Percentiles rank a stretch among this genome's conserved stretches.
phyloP scores from a whole-genome alignment of 2,329 filamentous ascomycete species.

The Didymella keratinophila region DNA sequence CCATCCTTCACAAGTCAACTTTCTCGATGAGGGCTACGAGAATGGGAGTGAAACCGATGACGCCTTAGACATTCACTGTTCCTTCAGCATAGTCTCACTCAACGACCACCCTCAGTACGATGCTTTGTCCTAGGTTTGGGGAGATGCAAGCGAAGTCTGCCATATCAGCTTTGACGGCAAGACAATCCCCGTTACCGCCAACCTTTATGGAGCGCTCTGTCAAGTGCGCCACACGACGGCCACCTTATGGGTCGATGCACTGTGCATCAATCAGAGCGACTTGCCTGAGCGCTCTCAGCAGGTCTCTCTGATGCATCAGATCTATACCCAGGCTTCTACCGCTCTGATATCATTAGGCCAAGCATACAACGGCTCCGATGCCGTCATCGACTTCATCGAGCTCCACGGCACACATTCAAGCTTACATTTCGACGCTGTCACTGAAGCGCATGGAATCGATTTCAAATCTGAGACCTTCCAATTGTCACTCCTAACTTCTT shows the following conservation, averaged over 20 bases:
- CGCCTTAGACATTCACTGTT: neutral
- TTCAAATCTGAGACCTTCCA: neutral
- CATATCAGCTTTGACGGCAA: constrained; percentile 12
- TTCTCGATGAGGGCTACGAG: neutral
- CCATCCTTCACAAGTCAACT: neutral
- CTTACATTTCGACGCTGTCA: neutral
- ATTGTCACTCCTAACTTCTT: neutral
- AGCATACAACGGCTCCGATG: neutral
- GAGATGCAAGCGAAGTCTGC: constrained; percentile 5
- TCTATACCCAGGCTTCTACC: constrained; percentile 14
- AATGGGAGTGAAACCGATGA: neutral
- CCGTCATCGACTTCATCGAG: constrained; percentile 1
- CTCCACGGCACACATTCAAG: neutral
- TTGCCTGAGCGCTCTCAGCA: constrained; percentile 25
- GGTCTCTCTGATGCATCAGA: constrained; percentile 29
- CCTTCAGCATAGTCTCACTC: constrained; percentile 7
- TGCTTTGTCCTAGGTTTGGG: constrained; percentile 30
- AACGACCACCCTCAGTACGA: neutral
- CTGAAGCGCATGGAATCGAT: neutral
- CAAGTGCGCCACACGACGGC: constrained; percentile 19
- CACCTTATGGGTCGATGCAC: constrained; percentile 29
- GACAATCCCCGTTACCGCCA: constrained; percentile 19
- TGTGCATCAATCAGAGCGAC: constrained; percentile 33
- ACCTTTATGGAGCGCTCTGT: constrained; percentile 24
- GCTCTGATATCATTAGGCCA: constrained; percentile 5